These are phyloP conservation scores for Pestalotiopsis sp. DNA, from an alignment of 2,329 filamentous ascomycete genomes.

Conservation along the genomic window DNA sequence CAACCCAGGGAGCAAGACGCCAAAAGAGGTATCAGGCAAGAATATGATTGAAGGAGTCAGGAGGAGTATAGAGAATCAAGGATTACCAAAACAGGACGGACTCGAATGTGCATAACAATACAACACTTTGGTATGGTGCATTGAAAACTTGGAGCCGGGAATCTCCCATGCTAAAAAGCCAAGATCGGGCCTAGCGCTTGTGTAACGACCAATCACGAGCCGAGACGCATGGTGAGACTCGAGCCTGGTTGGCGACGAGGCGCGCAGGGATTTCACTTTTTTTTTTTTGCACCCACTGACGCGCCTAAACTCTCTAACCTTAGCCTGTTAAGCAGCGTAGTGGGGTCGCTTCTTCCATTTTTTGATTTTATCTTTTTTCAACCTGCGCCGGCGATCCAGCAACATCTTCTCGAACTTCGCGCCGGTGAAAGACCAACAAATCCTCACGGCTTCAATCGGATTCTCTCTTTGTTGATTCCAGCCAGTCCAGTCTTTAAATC, in stretches of 20 bases:
- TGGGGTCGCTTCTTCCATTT: neutral
- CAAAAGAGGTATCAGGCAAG: too few species aligned
- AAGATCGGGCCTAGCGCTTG: neutral
- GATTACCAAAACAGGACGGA: neutral
- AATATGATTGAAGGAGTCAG: neutral
- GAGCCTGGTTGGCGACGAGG: constrained; percentile 2
- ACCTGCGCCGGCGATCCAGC: neutral
- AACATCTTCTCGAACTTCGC: neutral
- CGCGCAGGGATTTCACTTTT: neutral
- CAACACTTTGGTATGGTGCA: neutral
- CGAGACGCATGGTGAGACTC: neutral
- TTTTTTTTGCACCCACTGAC: neutral
- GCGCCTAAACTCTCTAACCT: neutral
- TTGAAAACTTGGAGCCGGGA: neutral
- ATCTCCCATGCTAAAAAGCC: neutral
- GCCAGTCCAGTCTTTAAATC: neutral
- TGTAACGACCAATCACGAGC: neutral
- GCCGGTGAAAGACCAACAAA: neutral
- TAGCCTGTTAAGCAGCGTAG: neutral
- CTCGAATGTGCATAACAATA: neutral
- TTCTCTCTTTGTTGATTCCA: neutral
- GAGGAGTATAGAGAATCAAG: neutral
- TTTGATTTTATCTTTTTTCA: neutral
- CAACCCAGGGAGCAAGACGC: too few species aligned
- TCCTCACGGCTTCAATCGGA: neutral